These are phyloP conservation scores for Millerozyma acaciae DNA, from an alignment of 805 yeast genomes.

Conservation along the genomic window DNA sequence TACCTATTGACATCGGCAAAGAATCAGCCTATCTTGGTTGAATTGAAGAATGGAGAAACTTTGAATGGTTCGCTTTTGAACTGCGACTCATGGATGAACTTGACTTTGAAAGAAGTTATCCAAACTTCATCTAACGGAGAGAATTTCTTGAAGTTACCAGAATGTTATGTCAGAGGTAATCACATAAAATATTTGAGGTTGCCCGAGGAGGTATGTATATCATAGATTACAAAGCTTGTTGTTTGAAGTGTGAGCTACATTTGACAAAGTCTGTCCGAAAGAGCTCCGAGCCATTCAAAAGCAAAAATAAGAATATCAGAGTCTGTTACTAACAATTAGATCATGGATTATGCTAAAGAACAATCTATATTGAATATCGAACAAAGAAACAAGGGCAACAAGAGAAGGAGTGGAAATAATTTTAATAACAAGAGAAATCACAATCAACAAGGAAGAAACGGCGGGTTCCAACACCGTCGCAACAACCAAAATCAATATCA, in stretches of 20 bases:
- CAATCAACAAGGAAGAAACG: conserved; percentile 16
- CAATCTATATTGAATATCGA: conserved; percentile 52
- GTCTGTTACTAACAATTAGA: conserved; percentile 13
- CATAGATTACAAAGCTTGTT: background rate
- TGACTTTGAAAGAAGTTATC: conserved; percentile 73
- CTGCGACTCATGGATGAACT: conserved; percentile 95
- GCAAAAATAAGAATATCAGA: background rate
- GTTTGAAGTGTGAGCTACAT: background rate
- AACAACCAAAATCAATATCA: conserved; percentile 7
- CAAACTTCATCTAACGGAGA: conserved; percentile 62
- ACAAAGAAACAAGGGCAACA: conserved; percentile 44
- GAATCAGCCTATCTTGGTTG: conserved; percentile 82
- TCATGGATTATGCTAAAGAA: conserved; percentile 73
- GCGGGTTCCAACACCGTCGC: conserved; percentile 12
- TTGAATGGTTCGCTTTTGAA: conserved; percentile 78
- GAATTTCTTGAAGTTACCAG: conserved; percentile 59
- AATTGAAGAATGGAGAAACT: conserved; percentile 87
- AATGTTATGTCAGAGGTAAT: conserved; percentile 79
- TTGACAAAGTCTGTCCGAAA: background rate
- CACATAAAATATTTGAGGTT: conserved; percentile 76
- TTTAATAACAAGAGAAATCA: conserved; percentile 26
- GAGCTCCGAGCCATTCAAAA: background rate
- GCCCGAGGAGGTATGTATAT: conserved; percentile 50
- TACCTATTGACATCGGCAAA: conserved; percentile 87
- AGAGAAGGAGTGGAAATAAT: conserved; percentile 30